Conservation (phyloP, 2,329 filamentous ascomycete genomes). For the Verticillium nonalfalfae region DNA sequence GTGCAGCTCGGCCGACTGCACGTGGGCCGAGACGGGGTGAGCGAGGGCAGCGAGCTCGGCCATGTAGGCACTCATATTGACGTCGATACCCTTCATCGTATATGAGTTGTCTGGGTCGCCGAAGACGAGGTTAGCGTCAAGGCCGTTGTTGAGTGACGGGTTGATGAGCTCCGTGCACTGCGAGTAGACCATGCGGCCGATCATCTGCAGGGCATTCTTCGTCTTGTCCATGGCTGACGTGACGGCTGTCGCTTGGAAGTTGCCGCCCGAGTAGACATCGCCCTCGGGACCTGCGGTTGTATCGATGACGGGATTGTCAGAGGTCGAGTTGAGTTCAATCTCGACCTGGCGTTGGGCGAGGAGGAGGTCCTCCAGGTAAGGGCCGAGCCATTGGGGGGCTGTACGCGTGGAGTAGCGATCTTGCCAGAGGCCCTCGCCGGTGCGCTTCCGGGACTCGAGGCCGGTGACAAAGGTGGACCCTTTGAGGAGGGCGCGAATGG, state of each 20-base stretch:
- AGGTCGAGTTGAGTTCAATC: slow-evolving; percentile 59
- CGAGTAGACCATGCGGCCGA: slow-evolving; percentile 54
- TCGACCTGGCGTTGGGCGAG: slow-evolving; percentile 51
- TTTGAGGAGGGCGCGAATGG: slow-evolving; percentile 44
- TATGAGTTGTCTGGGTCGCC: slow-evolving; percentile 54
- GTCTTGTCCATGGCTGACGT: slow-evolving; percentile 61
- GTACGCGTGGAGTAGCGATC: slow-evolving; percentile 62
- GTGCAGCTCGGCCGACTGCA: slow-evolving; percentile 60
- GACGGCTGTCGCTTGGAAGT: slow-evolving; percentile 59
- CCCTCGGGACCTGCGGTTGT: slow-evolving; percentile 14
- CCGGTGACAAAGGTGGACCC: slow-evolving; percentile 38
- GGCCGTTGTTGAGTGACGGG: slow-evolving; percentile 49
- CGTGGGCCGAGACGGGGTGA: slow-evolving; percentile 55
- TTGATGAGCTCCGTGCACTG: slow-evolving; percentile 60
- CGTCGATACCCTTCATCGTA: slow-evolving; percentile 58
- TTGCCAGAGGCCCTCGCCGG: slow-evolving; percentile 39
- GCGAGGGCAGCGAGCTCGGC: slow-evolving; percentile 57
- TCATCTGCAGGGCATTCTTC: slow-evolving; percentile 26
- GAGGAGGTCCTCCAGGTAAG: slow-evolving; percentile 55
- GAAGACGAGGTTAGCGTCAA: slow-evolving; percentile 54
- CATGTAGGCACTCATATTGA: slow-evolving; percentile 58
- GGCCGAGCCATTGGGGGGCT: slow-evolving; percentile 62
- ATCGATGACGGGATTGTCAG: slow-evolving; percentile 59
- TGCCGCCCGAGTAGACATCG: slow-evolving; percentile 53
- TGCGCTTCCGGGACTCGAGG: slow-evolving; percentile 18